Percentiles rank a stretch among this genome's conserved stretches.
phyloP scores from a whole-genome alignment of 208 protist species.

The Crithidia brevicula region DNA sequence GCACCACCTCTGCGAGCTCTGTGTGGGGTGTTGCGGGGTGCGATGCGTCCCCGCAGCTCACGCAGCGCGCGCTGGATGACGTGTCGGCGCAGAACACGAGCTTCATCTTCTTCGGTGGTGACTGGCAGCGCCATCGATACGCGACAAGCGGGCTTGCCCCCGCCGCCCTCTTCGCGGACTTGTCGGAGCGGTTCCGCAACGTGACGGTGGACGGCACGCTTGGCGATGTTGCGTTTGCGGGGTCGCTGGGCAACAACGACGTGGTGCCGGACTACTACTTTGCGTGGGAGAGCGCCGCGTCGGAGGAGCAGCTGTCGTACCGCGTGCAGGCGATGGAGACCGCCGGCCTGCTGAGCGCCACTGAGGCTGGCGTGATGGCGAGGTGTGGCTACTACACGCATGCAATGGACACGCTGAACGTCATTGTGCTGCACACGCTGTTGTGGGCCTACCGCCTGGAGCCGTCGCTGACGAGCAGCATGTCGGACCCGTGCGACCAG shows the following conservation, averaged over 20 bases:
- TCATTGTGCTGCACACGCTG: slow-evolving; percentile 81
- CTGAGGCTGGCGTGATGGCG: slow-evolving; percentile 41
- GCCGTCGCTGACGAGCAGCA: slow-evolving; percentile 39
- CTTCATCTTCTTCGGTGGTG: slow-evolving; percentile 54
- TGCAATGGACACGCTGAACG: slow-evolving; percentile 23
- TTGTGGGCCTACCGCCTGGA: slow-evolving; percentile 56
- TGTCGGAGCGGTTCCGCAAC: slow-evolving; percentile 16
- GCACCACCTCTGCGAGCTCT: slow-evolving; percentile 22
- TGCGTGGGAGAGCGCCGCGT: slow-evolving; percentile 27
- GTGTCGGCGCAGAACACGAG: slow-evolving; percentile 34
- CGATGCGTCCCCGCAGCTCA: slow-evolving; percentile 61
- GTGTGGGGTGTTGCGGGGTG: slow-evolving; percentile 46
- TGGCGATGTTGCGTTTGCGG: slow-evolving; percentile 27
- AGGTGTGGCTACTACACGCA: slow-evolving; percentile 75
- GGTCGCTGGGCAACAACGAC: slow-evolving; percentile 80
- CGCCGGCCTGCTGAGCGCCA: slow-evolving; percentile 33
- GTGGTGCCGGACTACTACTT: slow-evolving; percentile 76
- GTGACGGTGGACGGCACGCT: slow-evolving; percentile 29
- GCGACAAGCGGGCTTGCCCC: slow-evolving; percentile 17
- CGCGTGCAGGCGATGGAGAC: slow-evolving; percentile 35
- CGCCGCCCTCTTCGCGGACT: slow-evolving; percentile 16
- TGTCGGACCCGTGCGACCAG: slow-evolving; percentile 74
- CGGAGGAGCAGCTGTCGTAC: slow-evolving; percentile 29
- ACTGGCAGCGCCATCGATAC: slow-evolving; percentile 78
- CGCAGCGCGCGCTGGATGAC: slow-evolving; percentile 47